phyloP scores from a whole-genome alignment of 192 early-diverging fungal genomes.

The Diversispora epigaea region DNA sequence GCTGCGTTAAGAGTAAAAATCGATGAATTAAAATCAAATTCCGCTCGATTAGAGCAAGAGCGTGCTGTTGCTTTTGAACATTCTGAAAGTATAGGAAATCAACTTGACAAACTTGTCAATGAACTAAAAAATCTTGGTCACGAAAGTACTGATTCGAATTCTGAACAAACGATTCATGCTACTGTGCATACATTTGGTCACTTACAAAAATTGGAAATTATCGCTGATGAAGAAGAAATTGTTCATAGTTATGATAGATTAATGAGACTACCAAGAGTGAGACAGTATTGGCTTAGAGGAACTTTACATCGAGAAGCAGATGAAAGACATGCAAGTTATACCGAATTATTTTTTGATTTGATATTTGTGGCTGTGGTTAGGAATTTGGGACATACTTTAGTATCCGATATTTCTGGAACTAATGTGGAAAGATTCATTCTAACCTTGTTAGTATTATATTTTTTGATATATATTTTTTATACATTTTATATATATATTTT shows the following conservation, averaged over 20 bases:
- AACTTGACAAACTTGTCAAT: constrained; percentile 21
- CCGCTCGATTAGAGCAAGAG: not conserved
- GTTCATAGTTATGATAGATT: constrained; percentile 10
- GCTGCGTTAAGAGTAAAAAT: constrained; percentile 24
- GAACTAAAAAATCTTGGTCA: constrained; percentile 29
- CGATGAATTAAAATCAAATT: constrained; percentile 20
- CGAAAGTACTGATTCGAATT: not conserved
- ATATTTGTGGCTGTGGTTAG: constrained; percentile 32
- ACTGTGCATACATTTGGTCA: constrained; percentile 34
- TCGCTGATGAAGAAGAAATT: constrained; percentile 29
- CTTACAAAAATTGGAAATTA: constrained; percentile 31
- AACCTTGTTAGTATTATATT: constrained; percentile 29
- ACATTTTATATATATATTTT: too few species aligned
- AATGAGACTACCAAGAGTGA: constrained; percentile 26
- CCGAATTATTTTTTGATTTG: constrained; percentile 38
- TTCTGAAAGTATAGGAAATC: constrained; percentile 22
- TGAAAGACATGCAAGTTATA: constrained; percentile 25
- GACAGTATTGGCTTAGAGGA: constrained; percentile 31
- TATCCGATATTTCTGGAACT: not conserved
- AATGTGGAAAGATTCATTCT: constrained; percentile 21
- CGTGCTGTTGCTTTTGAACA: not conserved
- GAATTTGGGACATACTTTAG: constrained; percentile 20
- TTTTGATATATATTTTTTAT: too few species aligned
- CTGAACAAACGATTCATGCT: constrained; percentile 34
- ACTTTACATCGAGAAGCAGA: constrained; percentile 31